Base-by-base conservation (phyloP, 75 land plant genomes). In the Picea glauca region DNA sequence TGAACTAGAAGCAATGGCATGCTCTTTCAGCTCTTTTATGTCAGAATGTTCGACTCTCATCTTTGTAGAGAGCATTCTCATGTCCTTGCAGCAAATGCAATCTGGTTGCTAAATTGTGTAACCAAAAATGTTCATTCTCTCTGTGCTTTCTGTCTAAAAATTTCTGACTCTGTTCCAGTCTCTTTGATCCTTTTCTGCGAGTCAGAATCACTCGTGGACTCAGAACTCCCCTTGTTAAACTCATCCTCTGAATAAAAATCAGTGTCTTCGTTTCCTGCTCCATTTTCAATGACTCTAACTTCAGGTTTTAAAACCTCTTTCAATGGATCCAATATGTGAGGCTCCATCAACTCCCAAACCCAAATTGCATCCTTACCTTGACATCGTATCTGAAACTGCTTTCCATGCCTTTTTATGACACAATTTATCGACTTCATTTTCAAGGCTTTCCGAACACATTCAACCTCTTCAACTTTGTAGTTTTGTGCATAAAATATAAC, bases 311-410 rank as follows among this genome's bases (percentile, higher is more conserved):
- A 79, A 58, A 67, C 17, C 18, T 83, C 87, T 84, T 90, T 89
- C 60, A 92, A 77, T 54, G 79, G 86, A 17, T 82, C 84, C 63
- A 92, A 58, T 38, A 94, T 80, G 80, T 89, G 86, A 46, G 93
- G 94, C 78, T 92, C 93, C 62, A 87, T 76, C 76, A 96, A 77
- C 82, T 88, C 87, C 95, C 94, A 96, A 35, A 94, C 76, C 89
- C 82, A 81, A 1, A 74, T 76, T 4, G 98, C 88, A 77, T 89
- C 87, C 74, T 78, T 86, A 54, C 91, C 92, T 61, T 89, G 85
- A 75, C 92, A 87, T 35, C 90, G 88, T 35, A 96, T 80, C 84
- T 89, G 83, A 67, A 80, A 86, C 23, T 83, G 85, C 61, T 61
- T 75, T 15, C 85, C 84, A 30, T 80, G 83, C 76, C 81, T 84